Evolutionary conservation across 148 eudicot species (phyloP), one percentile per base, ranked within the genome.

Genomic region (Vaccinium myrtillus): DNA sequence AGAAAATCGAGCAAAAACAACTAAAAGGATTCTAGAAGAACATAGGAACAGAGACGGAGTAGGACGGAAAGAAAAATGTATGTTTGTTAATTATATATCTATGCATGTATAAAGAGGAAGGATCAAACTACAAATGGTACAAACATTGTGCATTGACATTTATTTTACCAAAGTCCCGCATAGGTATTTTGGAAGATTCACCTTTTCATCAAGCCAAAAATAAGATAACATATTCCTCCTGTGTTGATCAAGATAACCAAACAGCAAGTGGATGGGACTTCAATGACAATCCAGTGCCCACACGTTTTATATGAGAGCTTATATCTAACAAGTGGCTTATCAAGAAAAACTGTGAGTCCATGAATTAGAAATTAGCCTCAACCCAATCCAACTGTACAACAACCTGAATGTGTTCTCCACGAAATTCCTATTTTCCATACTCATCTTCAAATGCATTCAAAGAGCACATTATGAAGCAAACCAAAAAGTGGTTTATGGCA

Each of bases 291-390:
- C 21, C 21, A 27, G 13, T 25, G 59, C 61, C 61, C 53, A 30
- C 61, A 78, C 80, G 53, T 6, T 53, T n/a, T 2, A 27, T 14
- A 78, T 53, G 54, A 77, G 19, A 77, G 39, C 30, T 51, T 77
- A 1, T 23, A 16, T 43, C 54, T 48, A 18, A 75, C 14, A 16
- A 77, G 51, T 12, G 78, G 19, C 27, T 75, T 9, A 46, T 46
- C 78, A 43, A 75, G 54, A 43, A 75, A 75, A 77, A 49, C 74
- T 49, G 43, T 70, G 46, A 67, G 78, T 49, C 8, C 54, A 49
- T 6, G 3, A 49, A n/a, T 49, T 12, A 77, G 32, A 49, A 3
- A 75, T 30, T 13, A 75, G 48, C 25, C 54, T 8, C n/a, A 48
- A 77, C 54, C 36, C 56, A 49, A 76, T 77, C 54, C 23, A 48